Base-by-base conservation (phyloP, 371 early-diverging fungal genomes). In the Apophysomyces sp. region DNA sequence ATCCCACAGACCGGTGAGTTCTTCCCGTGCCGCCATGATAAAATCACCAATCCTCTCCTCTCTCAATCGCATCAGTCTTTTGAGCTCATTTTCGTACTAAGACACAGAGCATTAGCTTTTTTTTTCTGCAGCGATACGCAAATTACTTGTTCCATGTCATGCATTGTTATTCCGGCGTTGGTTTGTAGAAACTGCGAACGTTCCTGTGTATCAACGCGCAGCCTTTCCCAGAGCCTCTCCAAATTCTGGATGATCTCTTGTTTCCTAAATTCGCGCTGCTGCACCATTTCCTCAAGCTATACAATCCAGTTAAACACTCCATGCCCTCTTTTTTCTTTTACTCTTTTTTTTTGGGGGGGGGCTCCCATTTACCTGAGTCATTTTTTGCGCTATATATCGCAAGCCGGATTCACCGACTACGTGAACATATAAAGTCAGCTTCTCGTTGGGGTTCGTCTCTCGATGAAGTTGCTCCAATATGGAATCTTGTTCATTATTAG, bases 31-130 rank as follows among this genome's bases (percentile, higher is more conserved):
- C 12, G 63, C 62, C 9, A 58, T 41, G 7, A 78, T 70, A 58
- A 81, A 81, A 11, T 77, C 81, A 15, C 74, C 71, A 12, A 78
- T 60, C 26, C 70, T 61, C 31, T 81, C 78, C 37, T 71, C 65
- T 49, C 76, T 78, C 21, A 78, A 61, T 15, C 41, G 49, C 9
- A 51, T 59, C 29, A 78, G 41, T n/a, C 62, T 37, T 6, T 57
- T 36, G 44, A 74, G 31, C 57, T 78, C 78, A 0, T 64, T 34
- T 60, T 81, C 78, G 40, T 65, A 69, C 71, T 78, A 41, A 37
- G 5, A 24, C 3, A 26, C 26, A 34, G 0, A 9, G 29, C 24
- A 40, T 27, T 54, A 29, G 31, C 2, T 36, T 52, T 9, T 9
- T 18, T 21, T 31, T 27, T 24, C 2, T 6, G 27, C 21, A 29